Percentiles rank a stretch among this genome's conserved stretches.
Conservation (phyloP, 495 filamentous ascomycete species). For the Hyphodiscus hymeniophilus region DNA sequence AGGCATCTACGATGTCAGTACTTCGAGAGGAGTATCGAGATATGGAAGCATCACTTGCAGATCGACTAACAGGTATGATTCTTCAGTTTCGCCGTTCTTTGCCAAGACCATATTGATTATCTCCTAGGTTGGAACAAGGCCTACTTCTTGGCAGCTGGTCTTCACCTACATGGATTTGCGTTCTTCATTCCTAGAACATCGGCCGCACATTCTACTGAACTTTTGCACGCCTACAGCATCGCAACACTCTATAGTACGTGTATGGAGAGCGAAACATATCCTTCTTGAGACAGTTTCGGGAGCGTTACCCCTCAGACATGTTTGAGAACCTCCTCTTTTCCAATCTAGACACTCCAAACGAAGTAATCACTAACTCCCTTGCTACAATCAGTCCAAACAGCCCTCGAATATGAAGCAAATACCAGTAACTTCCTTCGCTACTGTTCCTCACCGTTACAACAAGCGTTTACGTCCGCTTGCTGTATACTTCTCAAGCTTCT, state of each 20-base stretch:
- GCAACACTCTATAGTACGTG: slow-evolving; percentile 62
- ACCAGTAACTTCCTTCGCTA: slow-evolving; percentile 47
- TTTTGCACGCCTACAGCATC: slow-evolving; percentile 65
- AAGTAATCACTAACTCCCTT: too few relatives aligned
- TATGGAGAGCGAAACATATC: too few relatives aligned
- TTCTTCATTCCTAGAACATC: slow-evolving; percentile 72
- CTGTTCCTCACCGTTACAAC: slow-evolving; percentile 72
- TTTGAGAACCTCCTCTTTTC: too few relatives aligned
- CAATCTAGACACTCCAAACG: too few relatives aligned
- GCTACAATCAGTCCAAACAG: too few relatives aligned
- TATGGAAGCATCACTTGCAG: slow-evolving; percentile 32
- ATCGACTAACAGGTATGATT: slow-evolving; percentile 31
- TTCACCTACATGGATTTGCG: slow-evolving; percentile 73
- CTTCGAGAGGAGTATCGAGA: neutral
- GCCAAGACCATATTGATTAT: slow-evolving; percentile 35
- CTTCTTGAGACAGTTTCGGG: too few relatives aligned
- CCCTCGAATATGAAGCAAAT: slow-evolving; percentile 44
- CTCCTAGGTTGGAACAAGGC: slow-evolving; percentile 51
- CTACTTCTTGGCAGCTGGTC: slow-evolving; percentile 63
- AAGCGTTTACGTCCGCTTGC: slow-evolving; percentile 79
- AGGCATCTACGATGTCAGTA: neutral
- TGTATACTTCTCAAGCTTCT: slow-evolving; percentile 76
- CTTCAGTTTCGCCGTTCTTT: slow-evolving; percentile 4
- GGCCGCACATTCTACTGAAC: slow-evolving; percentile 60
- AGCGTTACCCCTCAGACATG: too few relatives aligned